Evolutionary conservation across 805 yeast species (phyloP), one percentile per base, ranked within the genome.

Genomic region (Blastobotrys mokoenaii): DNA sequence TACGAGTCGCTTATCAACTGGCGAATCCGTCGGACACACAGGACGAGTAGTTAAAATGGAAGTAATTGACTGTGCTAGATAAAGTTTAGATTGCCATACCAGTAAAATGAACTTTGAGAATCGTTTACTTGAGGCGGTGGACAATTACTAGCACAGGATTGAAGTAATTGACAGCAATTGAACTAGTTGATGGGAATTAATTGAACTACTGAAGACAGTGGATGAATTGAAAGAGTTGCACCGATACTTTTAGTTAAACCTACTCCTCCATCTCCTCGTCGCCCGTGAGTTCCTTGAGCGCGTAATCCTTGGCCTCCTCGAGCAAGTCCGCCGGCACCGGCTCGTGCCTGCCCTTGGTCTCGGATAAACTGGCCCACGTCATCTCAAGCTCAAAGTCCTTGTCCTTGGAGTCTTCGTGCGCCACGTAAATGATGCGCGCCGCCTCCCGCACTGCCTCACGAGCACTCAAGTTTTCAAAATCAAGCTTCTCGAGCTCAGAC

Each of bases 321-420:
- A 88, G 70, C 52, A 90, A 65, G 14, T 79, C 90, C 37, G 76
- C 80, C 18, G 96, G 95, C 37, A 93, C 85, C 54, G 77, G 74
- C 61, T 79, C 76, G 63, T 93, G 97, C 48, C 70, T 62, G 14
- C 96, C 94, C 3, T 74, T 74, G 5, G 97, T 90, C 59, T 82
- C 90, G 25, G 76, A 74, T 32, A 63, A 60, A 32, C 90, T 79
- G 45, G 80, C 79, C 98, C 98, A 93, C 54, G 93, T 77, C 58
- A 93, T 74, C 61, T 93, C 99, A 52, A 93, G 73, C 67, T 93
- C 98, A 62, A 88, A 93, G 49, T 89, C 97, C 66, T 90, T 93
- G 63, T 93, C 98, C 66, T 90, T 93, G 66, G 88, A 87, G 61
- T 93, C 98, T 68, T 93, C 99, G 61, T 94, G 98, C 1, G 97